Percentiles rank a stretch among this genome's conserved stretches.
These are phyloP conservation scores for Neonothopanus nambi DNA, from an alignment of 1,284 basidiomycete species.

Conservation along the genomic window DNA sequence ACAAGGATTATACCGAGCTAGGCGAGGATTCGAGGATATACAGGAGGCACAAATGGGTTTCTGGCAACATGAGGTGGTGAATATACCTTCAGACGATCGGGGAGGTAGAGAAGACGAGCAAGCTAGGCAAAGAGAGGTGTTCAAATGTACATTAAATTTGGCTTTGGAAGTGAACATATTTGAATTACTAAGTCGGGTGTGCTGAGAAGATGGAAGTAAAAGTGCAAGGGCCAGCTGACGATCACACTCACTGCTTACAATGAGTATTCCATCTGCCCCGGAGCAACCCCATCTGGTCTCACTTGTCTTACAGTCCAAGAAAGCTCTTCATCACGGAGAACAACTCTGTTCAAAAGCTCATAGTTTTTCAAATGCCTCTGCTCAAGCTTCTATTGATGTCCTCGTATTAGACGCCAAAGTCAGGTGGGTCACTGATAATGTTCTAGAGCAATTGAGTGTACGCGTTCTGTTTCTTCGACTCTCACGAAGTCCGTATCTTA, in stretches of 20 bases:
- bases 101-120: constrained; percentile 63
- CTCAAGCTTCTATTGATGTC: constrained; percentile 64
- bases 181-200: too few species aligned
- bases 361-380: constrained; percentile 57
- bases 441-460: constrained; percentile 75
- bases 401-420: constrained; percentile 77
- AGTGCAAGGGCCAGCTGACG: not conserved
- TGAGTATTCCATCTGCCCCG: constrained; percentile 16
- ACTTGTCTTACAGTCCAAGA: constrained; percentile 77
- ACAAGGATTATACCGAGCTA: constrained; percentile 65
- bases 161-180: not conserved
- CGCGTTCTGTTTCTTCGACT: constrained; percentile 3
- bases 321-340: constrained; percentile 74
- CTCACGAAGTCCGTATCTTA: not conserved
- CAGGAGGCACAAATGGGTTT: constrained; percentile 62
- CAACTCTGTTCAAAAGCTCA: constrained; percentile 69
- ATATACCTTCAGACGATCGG: constrained; percentile 28
- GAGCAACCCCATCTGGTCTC: constrained; percentile 62
- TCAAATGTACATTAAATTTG: not conserved
- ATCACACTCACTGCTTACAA: not conserved
- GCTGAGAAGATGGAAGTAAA: not conserved
- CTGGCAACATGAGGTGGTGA: constrained; percentile 57
- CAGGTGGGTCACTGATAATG: constrained; percentile 70
- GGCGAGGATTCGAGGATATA: constrained; percentile 53
- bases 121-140: constrained; percentile 53